A percentile compares a stretch with the other conserved stretches of the same genome.
Evolutionary conservation across 1,139 yeast species (phyloP).

Genomic region (Debaryomyces psychrophilus): DNA sequence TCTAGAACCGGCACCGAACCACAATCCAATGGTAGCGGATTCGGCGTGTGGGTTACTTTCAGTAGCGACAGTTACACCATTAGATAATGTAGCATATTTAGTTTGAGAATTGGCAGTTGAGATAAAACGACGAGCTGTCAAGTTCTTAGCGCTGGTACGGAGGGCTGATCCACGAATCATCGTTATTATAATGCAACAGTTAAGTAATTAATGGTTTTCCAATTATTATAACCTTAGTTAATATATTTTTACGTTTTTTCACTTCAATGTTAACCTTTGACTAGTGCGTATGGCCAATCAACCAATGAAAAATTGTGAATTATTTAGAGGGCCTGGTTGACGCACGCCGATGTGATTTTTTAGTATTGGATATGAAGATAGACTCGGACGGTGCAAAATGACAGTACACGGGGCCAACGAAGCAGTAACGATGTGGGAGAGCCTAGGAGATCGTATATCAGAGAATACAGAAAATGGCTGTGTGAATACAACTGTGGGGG

Average conservation of each 20-base stretch:
- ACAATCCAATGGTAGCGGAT: slow-evolving; percentile 67
- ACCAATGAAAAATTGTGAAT: slow-evolving; percentile 12
- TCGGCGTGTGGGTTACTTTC: slow-evolving; percentile 60
- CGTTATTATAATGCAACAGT: slow-evolving; percentile 5
- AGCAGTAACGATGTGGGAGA: neutral
- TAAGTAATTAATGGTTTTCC: slow-evolving; percentile 3
- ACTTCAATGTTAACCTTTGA: slow-evolving; percentile 4
- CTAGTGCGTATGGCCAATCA: slow-evolving; percentile 7
- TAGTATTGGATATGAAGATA: neutral
- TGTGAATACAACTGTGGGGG: no score
- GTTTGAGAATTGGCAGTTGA: slow-evolving; percentile 64
- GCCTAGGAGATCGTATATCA: neutral
- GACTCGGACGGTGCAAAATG: neutral
- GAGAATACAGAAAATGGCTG: no score
- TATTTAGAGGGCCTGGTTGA: slow-evolving; percentile 4
- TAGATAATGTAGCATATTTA: slow-evolving; percentile 68
- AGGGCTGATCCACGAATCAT: slow-evolving; percentile 46
- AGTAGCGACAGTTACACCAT: slow-evolving; percentile 74
- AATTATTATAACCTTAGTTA: neutral
- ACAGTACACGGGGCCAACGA: neutral
- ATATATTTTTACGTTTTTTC: slow-evolving; percentile 7
- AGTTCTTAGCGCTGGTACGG: slow-evolving; percentile 34
- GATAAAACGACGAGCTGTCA: slow-evolving; percentile 55
- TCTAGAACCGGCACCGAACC: slow-evolving; percentile 75
- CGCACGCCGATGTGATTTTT: neutral